phyloP scores from a whole-genome alignment of 305 asterid genomes.

The Fraxinus sp. region DNA sequence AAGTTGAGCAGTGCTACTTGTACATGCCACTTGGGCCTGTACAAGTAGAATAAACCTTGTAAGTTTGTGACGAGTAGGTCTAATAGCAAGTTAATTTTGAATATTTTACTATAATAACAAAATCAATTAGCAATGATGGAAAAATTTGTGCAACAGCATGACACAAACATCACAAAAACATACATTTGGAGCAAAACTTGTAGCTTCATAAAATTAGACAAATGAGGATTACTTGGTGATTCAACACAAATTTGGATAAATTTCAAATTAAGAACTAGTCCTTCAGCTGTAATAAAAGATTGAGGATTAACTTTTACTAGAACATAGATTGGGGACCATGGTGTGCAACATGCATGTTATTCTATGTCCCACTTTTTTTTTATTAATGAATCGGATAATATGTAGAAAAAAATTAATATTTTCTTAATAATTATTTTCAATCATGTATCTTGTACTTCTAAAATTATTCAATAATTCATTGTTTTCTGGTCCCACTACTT shows the following conservation, averaged over 20 bases:
- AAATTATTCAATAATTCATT: neutral
- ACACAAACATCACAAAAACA: neutral
- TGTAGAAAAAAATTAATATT: neutral
- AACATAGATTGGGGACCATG: neutral
- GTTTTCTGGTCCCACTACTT: conserved; percentile 4
- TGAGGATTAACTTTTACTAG: neutral
- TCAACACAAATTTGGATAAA: neutral
- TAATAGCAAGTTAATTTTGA: neutral
- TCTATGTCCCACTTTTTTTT: neutral
- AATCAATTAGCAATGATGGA: neutral
- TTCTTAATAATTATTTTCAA: neutral
- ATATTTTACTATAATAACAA: neutral
- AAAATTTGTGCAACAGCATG: neutral
- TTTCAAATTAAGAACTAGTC: neutral
- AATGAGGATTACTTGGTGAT: neutral
- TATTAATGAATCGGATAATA: neutral
- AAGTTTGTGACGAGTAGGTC: neutral
- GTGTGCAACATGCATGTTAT: neutral
- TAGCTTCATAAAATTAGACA: neutral
- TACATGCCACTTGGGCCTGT: neutral
- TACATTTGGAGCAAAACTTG: neutral
- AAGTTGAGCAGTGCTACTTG: neutral
- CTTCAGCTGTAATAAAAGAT: neutral
- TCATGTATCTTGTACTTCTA: neutral
- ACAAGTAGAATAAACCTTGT: neutral